Conservation (phyloP, 2,329 filamentous ascomycete genomes). For the Ophiostoma australiae region DNA sequence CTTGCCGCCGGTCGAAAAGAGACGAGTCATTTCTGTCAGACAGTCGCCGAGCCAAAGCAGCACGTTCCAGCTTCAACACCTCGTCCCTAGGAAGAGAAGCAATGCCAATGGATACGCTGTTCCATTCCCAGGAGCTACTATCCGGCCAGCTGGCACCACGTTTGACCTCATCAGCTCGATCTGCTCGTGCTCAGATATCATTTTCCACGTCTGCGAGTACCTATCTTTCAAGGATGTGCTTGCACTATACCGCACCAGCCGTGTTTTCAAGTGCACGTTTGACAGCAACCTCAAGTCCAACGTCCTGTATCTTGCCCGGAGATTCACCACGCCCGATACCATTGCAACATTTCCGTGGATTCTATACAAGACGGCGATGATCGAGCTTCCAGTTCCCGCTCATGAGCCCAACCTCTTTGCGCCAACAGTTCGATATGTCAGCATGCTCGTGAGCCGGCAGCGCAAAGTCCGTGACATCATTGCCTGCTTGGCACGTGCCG, state of each 20-base stretch:
- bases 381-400: not conserved
- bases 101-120: not conserved
- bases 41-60: not conserved
- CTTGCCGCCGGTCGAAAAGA: not conserved
- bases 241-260: conserved; percentile 60
- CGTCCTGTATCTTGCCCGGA: conserved; percentile 50
- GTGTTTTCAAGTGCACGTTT: conserved; percentile 56
- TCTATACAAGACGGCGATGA: conserved; percentile 43
- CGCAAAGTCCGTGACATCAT: conserved; percentile 57
- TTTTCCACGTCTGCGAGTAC: conserved; percentile 50
- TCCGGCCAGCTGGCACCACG: not conserved
- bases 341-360: conserved; percentile 56
- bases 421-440: conserved; percentile 55
- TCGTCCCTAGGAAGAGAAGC: not conserved
- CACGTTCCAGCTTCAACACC: not conserved
- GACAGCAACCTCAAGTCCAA: conserved; percentile 56
- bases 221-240: conserved; percentile 55
- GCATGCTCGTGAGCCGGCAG: conserved; percentile 59
- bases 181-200: conserved; percentile 46
- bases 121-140: too few relatives aligned
- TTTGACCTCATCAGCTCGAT: conserved; percentile 44
- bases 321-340: conserved; percentile 50
- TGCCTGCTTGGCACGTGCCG: conserved; percentile 53
- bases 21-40: not conserved
- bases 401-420: not conserved